phyloP scores from a whole-genome alignment of 192 early-diverging fungal species.

The Piromyces finnis region DNA sequence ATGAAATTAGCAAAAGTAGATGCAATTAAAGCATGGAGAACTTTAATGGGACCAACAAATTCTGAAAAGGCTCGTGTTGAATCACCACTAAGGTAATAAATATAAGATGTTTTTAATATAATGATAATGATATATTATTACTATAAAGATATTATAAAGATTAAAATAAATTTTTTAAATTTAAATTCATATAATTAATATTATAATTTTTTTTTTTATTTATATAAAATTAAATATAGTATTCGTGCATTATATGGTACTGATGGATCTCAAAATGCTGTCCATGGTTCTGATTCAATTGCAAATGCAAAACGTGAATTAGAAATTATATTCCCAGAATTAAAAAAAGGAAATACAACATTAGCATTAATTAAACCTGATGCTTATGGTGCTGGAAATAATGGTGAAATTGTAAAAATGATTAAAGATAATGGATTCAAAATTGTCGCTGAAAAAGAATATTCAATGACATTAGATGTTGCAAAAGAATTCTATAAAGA shows the following conservation, averaged over 20 bases:
- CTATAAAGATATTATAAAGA: no score
- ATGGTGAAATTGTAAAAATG: background rate
- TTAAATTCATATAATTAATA: no score
- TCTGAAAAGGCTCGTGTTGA: constrained; percentile 18
- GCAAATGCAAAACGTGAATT: constrained; percentile 22
- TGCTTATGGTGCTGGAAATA: constrained; percentile 16
- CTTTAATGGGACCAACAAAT: constrained; percentile 36
- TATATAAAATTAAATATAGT: background rate
- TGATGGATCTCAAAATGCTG: constrained; percentile 20
- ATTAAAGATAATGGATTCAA: background rate
- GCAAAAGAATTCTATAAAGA: constrained; percentile 1
- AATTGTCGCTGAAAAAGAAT: constrained; percentile 21
- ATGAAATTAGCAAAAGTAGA: constrained; percentile 28
- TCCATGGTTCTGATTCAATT: constrained; percentile 33
- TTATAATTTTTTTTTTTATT: no score
- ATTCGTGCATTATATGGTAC: constrained; percentile 26
- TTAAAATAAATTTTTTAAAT: no score
- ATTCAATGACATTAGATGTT: constrained; percentile 10
- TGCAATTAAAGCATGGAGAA: constrained; percentile 30
- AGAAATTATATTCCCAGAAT: constrained; percentile 14
- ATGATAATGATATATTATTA: no score
- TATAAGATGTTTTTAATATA: no score
- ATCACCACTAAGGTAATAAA: background rate
- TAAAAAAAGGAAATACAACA: constrained; percentile 1
- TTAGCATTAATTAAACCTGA: constrained; percentile 43